These are phyloP conservation scores for Magnusiomyces ingens DNA, from an alignment of 1,139 yeast species.

Conservation along the genomic window DNA sequence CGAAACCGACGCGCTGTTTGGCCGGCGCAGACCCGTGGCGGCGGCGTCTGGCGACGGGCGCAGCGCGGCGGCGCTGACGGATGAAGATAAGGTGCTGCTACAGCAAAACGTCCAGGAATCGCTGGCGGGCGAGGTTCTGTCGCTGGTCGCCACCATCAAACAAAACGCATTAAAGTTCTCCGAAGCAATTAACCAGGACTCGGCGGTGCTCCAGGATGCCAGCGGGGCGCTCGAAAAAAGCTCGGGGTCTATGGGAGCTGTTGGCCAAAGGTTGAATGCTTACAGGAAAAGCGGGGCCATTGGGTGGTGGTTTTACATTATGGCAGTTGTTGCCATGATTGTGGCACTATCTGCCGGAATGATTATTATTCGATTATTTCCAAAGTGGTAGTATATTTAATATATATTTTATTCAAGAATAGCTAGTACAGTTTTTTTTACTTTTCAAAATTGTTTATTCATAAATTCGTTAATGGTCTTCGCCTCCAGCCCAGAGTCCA, in stretches of 20 bases:
- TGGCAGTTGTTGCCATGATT: conserved; percentile 32
- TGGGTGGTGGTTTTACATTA: conserved; percentile 37
- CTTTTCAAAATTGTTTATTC: no score
- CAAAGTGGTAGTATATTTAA: conserved; percentile 37
- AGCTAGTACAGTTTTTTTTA: no score
- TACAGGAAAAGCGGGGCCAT: conserved; percentile 33
- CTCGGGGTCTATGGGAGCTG: conserved; percentile 31
- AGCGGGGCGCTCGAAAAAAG: conserved; percentile 32
- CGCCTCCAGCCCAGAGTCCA: no score
- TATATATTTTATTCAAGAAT: neutral
- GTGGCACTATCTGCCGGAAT: conserved; percentile 31
- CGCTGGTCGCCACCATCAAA: conserved; percentile 45
- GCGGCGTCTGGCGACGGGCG: no score
- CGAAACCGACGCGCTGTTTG: neutral
- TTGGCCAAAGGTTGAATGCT: conserved; percentile 30
- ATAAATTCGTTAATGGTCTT: no score
- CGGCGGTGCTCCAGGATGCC: conserved; percentile 30
- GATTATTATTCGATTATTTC: conserved; percentile 34
- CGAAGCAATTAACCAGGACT: conserved; percentile 33
- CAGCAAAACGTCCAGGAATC: conserved; percentile 38
- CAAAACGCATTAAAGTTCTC: conserved; percentile 41
- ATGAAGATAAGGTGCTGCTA: conserved; percentile 26
- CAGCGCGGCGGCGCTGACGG: conserved; percentile 9
- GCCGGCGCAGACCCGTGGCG: no score
- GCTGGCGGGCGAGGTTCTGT: conserved; percentile 42